Conservation (phyloP, 306 rosid species). For the Cicer chorassanicum region DNA sequence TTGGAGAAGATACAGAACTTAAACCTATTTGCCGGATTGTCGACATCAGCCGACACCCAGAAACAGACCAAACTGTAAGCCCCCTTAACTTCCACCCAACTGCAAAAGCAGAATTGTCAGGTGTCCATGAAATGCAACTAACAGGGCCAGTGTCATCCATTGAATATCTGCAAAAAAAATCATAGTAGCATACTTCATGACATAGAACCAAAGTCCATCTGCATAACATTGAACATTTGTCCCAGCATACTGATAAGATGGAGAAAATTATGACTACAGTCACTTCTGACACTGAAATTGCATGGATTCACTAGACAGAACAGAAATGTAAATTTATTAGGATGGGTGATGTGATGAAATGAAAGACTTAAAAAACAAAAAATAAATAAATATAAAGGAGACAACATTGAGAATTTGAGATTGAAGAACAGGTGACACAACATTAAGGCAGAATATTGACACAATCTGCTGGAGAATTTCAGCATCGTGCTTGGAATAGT, state of each 20-base stretch:
- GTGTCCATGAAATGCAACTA: slow-evolving; percentile 95
- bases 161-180: slow-evolving; percentile 75
- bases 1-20: slow-evolving; percentile 88
- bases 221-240: slow-evolving; percentile 24
- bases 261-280: slow-evolving; percentile 14
- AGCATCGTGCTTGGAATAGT: slow-evolving; percentile 27
- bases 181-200: slow-evolving; percentile 32
- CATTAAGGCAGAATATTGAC: slow-evolving; percentile 19
- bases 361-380: slow-evolving; percentile 21
- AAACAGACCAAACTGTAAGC: slow-evolving; percentile 95
- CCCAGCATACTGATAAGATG: slow-evolving; percentile 29
- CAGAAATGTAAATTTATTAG: slow-evolving; percentile 34
- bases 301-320: slow-evolving; percentile 19
- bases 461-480: slow-evolving; percentile 24
- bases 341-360: neutral
- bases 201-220: slow-evolving; percentile 31
- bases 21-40: slow-evolving; percentile 90
- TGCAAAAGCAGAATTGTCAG: slow-evolving; percentile 96
- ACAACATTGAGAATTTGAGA: slow-evolving; percentile 7
- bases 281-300: slow-evolving; percentile 19
- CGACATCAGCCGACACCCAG: slow-evolving; percentile 98
- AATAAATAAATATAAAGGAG: slow-evolving; percentile 13
- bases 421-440: slow-evolving; percentile 31
- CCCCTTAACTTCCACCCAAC: slow-evolving; percentile 99
- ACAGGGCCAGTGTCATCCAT: slow-evolving; percentile 95